These are phyloP conservation scores for Phytopythium kandeliae DNA, from an alignment of 352 stramenopile genomes.

Conservation along the genomic window DNA sequence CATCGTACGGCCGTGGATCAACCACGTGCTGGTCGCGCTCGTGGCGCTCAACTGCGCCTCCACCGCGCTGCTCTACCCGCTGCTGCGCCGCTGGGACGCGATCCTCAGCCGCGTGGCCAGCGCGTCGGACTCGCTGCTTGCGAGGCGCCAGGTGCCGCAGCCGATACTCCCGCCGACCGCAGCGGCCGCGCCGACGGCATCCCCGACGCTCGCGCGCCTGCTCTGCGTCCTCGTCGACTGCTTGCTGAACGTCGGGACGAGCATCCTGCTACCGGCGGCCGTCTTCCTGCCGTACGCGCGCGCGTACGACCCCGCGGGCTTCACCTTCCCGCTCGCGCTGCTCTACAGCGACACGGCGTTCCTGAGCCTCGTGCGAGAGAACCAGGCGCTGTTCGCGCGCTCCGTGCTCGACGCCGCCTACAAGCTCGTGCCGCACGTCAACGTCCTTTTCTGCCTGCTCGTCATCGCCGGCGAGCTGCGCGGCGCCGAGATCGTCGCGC, in stretches of 20 bases:
- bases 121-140: too few relatives aligned
- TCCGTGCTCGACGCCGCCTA: conserved; percentile 17
- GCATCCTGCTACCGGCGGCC: conserved; percentile 10
- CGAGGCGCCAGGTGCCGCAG: too few relatives aligned
- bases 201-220: conserved; percentile 4
- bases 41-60: conserved; percentile 31
- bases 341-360: conserved; percentile 42
- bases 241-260: not conserved
- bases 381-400: conserved; percentile 29
- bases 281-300: conserved; percentile 14
- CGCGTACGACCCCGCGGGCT: conserved; percentile 22
- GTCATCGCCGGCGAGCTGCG: conserved; percentile 15
- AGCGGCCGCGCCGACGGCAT: not conserved
- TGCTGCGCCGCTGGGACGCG: not conserved
- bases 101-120: too few relatives aligned
- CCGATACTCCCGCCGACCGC: not conserved
- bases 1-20: conserved; percentile 44
- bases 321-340: conserved; percentile 23
- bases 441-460: conserved; percentile 23
- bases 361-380: conserved; percentile 37
- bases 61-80: conserved; percentile 8
- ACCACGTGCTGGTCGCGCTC: conserved; percentile 36
- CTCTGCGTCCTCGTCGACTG: conserved; percentile 13
- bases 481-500: not conserved
- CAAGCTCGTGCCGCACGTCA: conserved; percentile 28